Evolutionary conservation across 176 grass and related monocot species (phyloP), one percentile per base, ranked within the genome.

Genomic region (Oryza brachyantha): DNA sequence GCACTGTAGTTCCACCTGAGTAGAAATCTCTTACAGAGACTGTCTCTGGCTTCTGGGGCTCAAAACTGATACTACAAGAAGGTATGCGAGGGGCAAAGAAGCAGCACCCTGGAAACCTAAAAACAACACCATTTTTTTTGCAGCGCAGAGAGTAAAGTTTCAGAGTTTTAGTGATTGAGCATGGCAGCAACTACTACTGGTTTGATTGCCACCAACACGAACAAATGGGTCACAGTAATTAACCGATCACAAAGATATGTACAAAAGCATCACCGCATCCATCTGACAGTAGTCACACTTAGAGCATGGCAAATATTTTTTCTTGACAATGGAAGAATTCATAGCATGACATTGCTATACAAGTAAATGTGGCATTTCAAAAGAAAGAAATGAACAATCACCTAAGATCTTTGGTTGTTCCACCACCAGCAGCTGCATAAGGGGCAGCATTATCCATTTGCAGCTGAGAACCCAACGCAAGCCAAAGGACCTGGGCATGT

Each of bases 401-500:
- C 91, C 91, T 90, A 81, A 90, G 70, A 77, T 93, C 87, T 39
- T 93, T 89, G 68, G 28, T 61, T 29, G 79, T 68, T 69, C 79
- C 79, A 60, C 61, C 76, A 54, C 75, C 69, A n/a, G 66, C 72
- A 75, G 64, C 45, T 61, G 66, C 83, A 21, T 52, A 89, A 29
- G 66, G 58, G 31, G 84, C 81, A 66, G 76, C 24, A 43, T 38
- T 72, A 66, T 86, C 84, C 61, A 87, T 78, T 66, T 84, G 84
- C 86, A 83, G 74, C 54, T 79, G 86, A 75, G 90, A 71, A 26
- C 67, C 68, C 66, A 76, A 10, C 72, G 82, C 46, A 87, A 60
- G 29, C 73, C 54, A 78, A 93, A 90, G 2, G 55, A 28, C 66
- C 13, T 61, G 9, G 74, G 29, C 24, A 73, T 38, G 71, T 64